These are phyloP conservation scores for Jaltomata sinuosa DNA, from an alignment of 257 asterid species.

Conservation along the genomic window DNA sequence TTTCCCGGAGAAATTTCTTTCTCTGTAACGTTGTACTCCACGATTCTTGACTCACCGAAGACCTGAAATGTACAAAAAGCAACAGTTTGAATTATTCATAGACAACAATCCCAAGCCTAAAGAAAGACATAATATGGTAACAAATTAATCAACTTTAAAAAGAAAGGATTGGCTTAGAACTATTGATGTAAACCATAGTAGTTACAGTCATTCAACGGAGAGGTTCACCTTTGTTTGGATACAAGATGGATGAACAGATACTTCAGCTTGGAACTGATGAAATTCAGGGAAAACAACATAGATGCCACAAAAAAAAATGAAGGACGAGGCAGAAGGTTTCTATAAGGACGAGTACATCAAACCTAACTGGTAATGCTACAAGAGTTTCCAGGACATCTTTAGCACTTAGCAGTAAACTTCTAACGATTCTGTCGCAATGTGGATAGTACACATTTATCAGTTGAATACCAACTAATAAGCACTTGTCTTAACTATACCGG, in stretches of 20 bases:
- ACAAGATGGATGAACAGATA: background rate
- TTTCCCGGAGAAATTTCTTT: constrained; percentile 51
- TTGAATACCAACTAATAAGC: background rate
- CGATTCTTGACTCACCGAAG: constrained; percentile 79
- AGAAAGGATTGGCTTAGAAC: background rate
- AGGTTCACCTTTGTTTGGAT: background rate
- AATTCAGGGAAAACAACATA: background rate
- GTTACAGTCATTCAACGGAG: background rate
- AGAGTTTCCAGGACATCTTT: background rate
- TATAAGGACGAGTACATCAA: background rate
- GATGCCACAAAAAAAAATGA: background rate
- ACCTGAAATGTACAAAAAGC: constrained; percentile 24
- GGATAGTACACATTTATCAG: background rate
- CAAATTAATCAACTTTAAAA: background rate
- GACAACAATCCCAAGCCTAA: background rate
- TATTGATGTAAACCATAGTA: background rate
- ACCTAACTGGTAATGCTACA: background rate
- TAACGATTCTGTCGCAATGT: background rate
- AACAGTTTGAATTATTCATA: background rate
- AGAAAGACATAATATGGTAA: background rate
- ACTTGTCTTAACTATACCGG: background rate
- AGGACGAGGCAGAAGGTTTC: background rate
- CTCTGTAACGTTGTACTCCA: constrained; percentile 50
- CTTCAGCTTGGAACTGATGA: background rate
- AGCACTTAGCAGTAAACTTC: background rate